Conservation (phyloP, 1,284 basidiomycete genomes). For the Ceratobasidium theobromae region DNA sequence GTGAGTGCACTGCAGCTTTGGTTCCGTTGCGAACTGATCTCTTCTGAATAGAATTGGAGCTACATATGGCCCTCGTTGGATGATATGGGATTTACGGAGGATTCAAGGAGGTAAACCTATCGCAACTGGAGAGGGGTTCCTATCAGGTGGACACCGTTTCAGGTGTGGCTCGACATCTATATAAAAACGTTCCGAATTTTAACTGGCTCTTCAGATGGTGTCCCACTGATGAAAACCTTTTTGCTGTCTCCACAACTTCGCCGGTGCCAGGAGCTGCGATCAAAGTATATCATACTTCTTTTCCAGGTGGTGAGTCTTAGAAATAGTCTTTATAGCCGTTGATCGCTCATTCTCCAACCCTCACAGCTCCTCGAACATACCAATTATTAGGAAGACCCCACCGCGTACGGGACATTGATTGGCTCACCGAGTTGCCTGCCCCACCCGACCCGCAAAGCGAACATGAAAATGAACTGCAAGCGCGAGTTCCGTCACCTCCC, state of each 20-base stretch:
- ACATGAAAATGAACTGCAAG: constrained; percentile 10
- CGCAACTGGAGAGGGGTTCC: constrained; percentile 58
- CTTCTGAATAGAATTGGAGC: constrained; percentile 60
- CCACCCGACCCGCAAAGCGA: constrained; percentile 46
- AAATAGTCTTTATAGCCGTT: constrained; percentile 1
- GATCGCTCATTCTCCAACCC: background rate
- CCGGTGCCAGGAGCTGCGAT: constrained; percentile 60
- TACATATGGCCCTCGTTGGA: constrained; percentile 65
- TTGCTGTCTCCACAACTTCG: constrained; percentile 66
- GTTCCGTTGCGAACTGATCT: constrained; percentile 30
- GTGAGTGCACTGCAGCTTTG: constrained; percentile 48
- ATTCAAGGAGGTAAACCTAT: constrained; percentile 70
- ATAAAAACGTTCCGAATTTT: constrained; percentile 28
- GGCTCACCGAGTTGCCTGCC: constrained; percentile 52
- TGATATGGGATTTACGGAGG: constrained; percentile 71
- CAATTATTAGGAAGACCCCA: constrained; percentile 64
- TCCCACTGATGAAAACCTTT: constrained; percentile 68
- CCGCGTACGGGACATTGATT: constrained; percentile 71
- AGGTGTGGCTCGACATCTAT: constrained; percentile 50
- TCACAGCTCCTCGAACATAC: constrained; percentile 55
- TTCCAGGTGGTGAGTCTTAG: constrained; percentile 47
- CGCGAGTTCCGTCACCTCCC: constrained; percentile 38
- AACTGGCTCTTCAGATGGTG: constrained; percentile 59
- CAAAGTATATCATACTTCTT: constrained; percentile 64
- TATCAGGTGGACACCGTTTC: constrained; percentile 66